Conservation (phyloP, 305 asterid species). For the Petunia hybrid region DNA sequence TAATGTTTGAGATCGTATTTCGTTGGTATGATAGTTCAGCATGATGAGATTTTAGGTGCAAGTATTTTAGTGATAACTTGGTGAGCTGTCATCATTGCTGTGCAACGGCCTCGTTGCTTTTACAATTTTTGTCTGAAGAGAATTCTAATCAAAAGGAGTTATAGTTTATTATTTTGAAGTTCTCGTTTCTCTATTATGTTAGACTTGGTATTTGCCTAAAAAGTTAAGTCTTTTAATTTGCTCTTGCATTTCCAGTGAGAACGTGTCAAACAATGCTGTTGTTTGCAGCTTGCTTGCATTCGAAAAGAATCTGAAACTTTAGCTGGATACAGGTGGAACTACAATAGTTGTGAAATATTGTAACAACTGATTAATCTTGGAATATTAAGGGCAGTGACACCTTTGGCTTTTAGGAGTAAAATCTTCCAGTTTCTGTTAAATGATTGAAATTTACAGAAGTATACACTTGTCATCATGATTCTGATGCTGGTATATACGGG, state of each 20-base stretch:
- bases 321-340: background rate
- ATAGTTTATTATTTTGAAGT: background rate
- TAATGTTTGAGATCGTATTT: background rate
- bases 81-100: background rate
- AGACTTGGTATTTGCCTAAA: background rate
- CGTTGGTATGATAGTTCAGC: background rate
- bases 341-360: background rate
- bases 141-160: background rate
- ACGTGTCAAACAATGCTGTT: background rate
- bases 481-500: background rate
- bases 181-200: background rate
- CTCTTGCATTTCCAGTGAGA: background rate
- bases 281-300: conserved; percentile 1
- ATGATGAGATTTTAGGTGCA: background rate
- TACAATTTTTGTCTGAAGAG: background rate
- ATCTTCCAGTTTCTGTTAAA: conserved; percentile 17
- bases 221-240: background rate
- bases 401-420: background rate
- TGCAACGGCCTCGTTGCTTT: background rate
- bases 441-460: conserved; percentile 3
- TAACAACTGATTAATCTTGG: background rate
- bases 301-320: background rate
- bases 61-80: background rate
- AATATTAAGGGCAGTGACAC: background rate
- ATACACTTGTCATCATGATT: background rate